These are phyloP conservation scores for Sclerotinia trifoliorum DNA, from an alignment of 2,329 filamentous ascomycete genomes.

Conservation along the genomic window DNA sequence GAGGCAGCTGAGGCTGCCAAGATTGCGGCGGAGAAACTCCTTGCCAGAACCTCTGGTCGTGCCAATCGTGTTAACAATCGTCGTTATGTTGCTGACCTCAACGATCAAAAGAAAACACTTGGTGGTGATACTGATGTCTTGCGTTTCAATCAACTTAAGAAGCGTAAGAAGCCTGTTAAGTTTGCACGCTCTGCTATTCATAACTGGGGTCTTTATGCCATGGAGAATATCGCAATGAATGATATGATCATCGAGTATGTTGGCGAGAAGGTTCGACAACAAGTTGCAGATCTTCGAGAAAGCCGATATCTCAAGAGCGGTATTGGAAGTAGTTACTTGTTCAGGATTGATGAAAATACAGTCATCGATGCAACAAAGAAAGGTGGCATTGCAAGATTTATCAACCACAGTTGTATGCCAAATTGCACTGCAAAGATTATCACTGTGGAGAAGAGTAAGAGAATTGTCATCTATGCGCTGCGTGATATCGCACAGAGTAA, in stretches of 20 bases:
- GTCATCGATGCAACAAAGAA: conserved; percentile 98
- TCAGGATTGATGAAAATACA: conserved; percentile 96
- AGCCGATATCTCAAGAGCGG: conserved; percentile 90
- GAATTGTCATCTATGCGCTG: conserved; percentile 97
- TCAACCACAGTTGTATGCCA: conserved; percentile 97
- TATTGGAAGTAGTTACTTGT: conserved; percentile 95
- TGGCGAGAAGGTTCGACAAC: conserved; percentile 93
- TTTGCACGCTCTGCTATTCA: conserved; percentile 97
- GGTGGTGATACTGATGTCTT: conserved; percentile 85
- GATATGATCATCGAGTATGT: conserved; percentile 99
- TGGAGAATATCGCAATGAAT: conserved; percentile 94
- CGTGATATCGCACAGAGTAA: conserved; percentile 92
- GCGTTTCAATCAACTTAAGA: conserved; percentile 98
- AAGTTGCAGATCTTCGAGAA: conserved; percentile 95
- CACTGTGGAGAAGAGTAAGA: conserved; percentile 94
- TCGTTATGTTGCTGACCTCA: conserved; percentile 89
- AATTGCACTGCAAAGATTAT: conserved; percentile 99
- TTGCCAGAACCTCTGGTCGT: conserved; percentile 85
- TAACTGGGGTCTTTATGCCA: conserved; percentile 97
- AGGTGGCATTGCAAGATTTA: conserved; percentile 95
- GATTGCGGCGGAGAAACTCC: conserved; percentile 73
- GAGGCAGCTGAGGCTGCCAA: conserved; percentile 69
- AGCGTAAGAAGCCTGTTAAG: conserved; percentile 98
- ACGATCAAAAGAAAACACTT: conserved; percentile 86
- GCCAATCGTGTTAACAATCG: conserved; percentile 95